Evolutionary conservation across 2,329 filamentous ascomycete genomes (phyloP).

Genomic region (Anthostomella pinea): DNA sequence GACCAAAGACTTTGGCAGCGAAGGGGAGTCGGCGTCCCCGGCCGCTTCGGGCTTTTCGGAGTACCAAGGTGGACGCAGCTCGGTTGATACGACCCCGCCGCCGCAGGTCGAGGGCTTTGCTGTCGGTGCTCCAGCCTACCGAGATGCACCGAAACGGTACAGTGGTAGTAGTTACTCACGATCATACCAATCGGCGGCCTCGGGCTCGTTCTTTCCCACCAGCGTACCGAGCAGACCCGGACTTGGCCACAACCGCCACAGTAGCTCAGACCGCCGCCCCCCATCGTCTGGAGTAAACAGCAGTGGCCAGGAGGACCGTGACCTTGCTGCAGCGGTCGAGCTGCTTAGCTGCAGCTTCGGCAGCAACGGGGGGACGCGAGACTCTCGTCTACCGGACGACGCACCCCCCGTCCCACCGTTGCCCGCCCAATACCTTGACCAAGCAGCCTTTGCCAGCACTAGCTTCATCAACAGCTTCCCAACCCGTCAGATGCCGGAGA

Average conservation of each 20-base stretch:
- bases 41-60: slow-evolving; percentile 79
- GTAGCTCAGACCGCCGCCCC: slow-evolving; percentile 73
- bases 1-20: slow-evolving; percentile 68
- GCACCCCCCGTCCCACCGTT: slow-evolving; percentile 86
- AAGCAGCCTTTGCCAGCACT: slow-evolving; percentile 55
- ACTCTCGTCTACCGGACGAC: slow-evolving; percentile 64
- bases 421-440: slow-evolving; percentile 73
- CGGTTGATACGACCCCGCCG: slow-evolving; percentile 88
- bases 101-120: slow-evolving; percentile 67
- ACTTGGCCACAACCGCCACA: slow-evolving; percentile 64
- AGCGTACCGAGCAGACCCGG: slow-evolving; percentile 51
- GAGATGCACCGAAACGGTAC: slow-evolving; percentile 54
- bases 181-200: slow-evolving; percentile 74
- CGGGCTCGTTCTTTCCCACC: slow-evolving; percentile 49
- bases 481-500: slow-evolving; percentile 56
- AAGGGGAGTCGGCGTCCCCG: slow-evolving; percentile 78
- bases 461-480: slow-evolving; percentile 64
- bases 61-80: slow-evolving; percentile 73
- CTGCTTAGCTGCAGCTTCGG: slow-evolving; percentile 88
- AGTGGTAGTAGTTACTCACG: slow-evolving; percentile 63
- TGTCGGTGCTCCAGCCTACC: slow-evolving; percentile 46
- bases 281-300: slow-evolving; percentile 74
- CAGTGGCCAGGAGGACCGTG: slow-evolving; percentile 78
- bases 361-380: slow-evolving; percentile 65
- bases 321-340: slow-evolving; percentile 86